Evolutionary conservation across 2,329 filamentous ascomycete genomes (phyloP), one percentile per base, ranked within the genome.

Genomic region (Trichoderma asperellum): DNA sequence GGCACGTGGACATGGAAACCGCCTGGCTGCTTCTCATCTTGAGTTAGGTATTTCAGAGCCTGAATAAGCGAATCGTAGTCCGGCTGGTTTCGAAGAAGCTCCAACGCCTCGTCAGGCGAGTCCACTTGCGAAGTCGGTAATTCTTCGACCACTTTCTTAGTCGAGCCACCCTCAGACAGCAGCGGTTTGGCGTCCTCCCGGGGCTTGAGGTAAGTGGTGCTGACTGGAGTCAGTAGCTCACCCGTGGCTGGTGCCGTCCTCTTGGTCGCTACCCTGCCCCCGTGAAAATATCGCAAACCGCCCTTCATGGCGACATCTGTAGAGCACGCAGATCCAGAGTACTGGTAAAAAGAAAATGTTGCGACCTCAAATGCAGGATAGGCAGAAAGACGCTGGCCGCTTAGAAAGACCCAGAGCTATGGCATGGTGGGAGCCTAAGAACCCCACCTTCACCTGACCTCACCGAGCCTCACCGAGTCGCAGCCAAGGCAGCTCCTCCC

Each of bases 21-120:
- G 18, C 71, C 70, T 2, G 74, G 49, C 1, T 56, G 59, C 55
- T 70, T 62, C n/a, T 71, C 57, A 43, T 72, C 59, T 21, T 78
- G 74, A 29, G 78, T 74, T 4, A 93, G 80, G 72, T 86, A 89
- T 14, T 77, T 77, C 49, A 94, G 78, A 5, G 84, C 81, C 0
- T 80, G 79, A 7, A 84, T 78, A 1, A 93, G 80, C 2, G 82
- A 81, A 11, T 87, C 84, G 72, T 89, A 85, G 74, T 87, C 85
- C 4, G 91, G 91, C 73, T 93, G 86, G 52, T 79, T 83, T 71
- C 85, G 89, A 14, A 94, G 79, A 2, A 82, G 80, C 52, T 88
- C 83, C n/a, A 92, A 78, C 11, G 84, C 87, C 70, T 89, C 86
- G 49, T 86, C 83, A 7, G 72, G 21, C 74, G 79, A 65, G 76